A percentile compares a stretch with the other conserved stretches of the same genome.
phyloP scores from a whole-genome alignment of 2,329 filamentous ascomycete genomes.

The Penicillium hesseltinei region DNA sequence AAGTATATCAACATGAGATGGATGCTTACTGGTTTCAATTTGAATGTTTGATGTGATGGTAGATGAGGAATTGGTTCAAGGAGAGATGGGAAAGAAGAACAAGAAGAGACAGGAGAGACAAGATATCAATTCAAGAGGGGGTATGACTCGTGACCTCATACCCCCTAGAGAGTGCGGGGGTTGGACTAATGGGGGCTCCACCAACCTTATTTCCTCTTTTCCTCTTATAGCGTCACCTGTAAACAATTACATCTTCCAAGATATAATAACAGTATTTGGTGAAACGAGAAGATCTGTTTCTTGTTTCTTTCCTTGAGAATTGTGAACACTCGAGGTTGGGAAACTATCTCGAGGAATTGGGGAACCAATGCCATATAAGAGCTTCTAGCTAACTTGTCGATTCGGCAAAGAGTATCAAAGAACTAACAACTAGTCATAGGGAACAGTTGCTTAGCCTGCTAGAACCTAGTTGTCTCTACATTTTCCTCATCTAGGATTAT shows the following conservation, averaged over 20 bases:
- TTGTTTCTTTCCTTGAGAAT: neutral
- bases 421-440: neutral
- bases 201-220: conserved; percentile 5
- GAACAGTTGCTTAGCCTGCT: neutral
- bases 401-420: no score
- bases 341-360: no score
- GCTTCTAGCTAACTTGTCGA: neutral
- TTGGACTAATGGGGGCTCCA: neutral
- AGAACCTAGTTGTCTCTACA: neutral
- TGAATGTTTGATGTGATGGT: neutral
- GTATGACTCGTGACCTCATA: conserved; percentile 25
- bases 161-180: conserved; percentile 18
- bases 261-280: neutral
- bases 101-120: neutral
- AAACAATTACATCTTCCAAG: neutral
- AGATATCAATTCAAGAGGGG: neutral
- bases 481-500: neutral
- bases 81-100: neutral
- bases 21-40: neutral
- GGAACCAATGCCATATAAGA: neutral
- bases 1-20: neutral
- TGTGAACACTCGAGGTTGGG: neutral
- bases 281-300: neutral
- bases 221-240: neutral
- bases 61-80: neutral